A percentile compares a stretch with the other conserved stretches of the same genome.
Conservation (phyloP, 23 red algal genomes). For the Agarophyton chilense region DNA sequence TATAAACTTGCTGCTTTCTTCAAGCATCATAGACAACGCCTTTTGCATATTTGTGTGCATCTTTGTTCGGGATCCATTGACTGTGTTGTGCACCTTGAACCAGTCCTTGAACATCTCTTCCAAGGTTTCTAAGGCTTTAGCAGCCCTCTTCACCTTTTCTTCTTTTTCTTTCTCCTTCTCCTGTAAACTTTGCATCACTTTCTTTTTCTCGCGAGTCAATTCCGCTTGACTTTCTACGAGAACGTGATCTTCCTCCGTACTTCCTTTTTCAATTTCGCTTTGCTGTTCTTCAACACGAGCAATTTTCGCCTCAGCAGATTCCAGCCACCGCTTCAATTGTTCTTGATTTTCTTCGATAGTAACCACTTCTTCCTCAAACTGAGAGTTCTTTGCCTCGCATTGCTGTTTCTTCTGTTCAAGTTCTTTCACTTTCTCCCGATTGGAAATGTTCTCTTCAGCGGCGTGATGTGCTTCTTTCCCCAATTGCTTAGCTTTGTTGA, state of each 20-base stretch:
- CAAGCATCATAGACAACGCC: neutral
- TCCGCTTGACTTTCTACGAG: conserved; percentile 16
- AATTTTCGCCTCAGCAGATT: conserved; percentile 71
- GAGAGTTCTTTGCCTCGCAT: conserved; percentile 34
- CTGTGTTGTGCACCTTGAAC: conserved; percentile 14
- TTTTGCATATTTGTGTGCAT: conserved; percentile 16
- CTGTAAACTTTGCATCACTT: conserved; percentile 2
- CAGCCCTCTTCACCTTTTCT: neutral
- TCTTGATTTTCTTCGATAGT: conserved; percentile 52
- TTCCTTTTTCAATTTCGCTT: conserved; percentile 38
- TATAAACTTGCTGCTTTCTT: neutral
- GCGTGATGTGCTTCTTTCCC: conserved; percentile 45
- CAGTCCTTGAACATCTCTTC: neutral
- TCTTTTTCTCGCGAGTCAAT: neutral
- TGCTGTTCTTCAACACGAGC: conserved; percentile 69
- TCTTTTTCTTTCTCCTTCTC: conserved; percentile 35
- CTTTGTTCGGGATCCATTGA: neutral
- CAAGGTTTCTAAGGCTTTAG: neutral
- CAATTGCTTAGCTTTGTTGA: conserved; percentile 33
- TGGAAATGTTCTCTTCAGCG: conserved; percentile 46
- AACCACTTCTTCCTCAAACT: conserved; percentile 61
- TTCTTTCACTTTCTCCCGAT: conserved; percentile 43
- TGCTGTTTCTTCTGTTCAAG: conserved; percentile 41
- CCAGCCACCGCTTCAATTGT: conserved; percentile 62
- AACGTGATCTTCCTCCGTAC: conserved; percentile 24